phyloP scores from a whole-genome alignment of 1,284 basidiomycete genomes.

The Puccinia triticina region DNA sequence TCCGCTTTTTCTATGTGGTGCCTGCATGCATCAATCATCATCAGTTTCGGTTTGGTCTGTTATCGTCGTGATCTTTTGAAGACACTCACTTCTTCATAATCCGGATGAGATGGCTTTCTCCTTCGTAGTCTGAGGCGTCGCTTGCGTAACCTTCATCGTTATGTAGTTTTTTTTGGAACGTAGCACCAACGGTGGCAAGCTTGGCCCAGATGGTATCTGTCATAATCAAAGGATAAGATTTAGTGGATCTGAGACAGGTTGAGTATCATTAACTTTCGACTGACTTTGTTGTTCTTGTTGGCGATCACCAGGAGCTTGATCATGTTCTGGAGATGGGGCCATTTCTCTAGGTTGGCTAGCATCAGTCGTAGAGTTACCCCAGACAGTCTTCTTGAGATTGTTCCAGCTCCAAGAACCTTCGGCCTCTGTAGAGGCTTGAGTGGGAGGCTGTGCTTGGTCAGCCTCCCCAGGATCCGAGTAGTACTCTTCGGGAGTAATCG shows the following conservation, averaged over 20 bases:
- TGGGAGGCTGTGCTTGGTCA: background rate
- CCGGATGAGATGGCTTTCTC: constrained; percentile 50
- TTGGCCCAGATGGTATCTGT: constrained; percentile 48
- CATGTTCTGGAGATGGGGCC: background rate
- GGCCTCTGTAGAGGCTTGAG: constrained; percentile 18
- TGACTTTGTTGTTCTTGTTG: constrained; percentile 23
- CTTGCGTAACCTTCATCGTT: constrained; percentile 50
- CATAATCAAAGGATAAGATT: background rate
- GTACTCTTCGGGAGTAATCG: background rate
- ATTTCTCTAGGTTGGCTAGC: constrained; percentile 8
- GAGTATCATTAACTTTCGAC: too few relatives aligned
- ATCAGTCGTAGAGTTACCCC: constrained; percentile 28
- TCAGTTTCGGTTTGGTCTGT: too few relatives aligned
- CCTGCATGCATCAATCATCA: constrained; percentile 5
- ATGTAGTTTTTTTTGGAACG: constrained; percentile 40
- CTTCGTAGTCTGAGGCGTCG: constrained; percentile 49
- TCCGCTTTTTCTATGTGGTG: constrained; percentile 39
- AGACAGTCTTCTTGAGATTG: constrained; percentile 44
- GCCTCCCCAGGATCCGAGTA: background rate
- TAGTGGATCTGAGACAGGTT: background rate
- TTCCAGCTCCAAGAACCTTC: constrained; percentile 42
- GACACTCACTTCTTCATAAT: constrained; percentile 50
- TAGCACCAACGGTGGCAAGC: constrained; percentile 33
- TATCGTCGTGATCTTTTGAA: too few relatives aligned
- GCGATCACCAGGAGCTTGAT: constrained; percentile 8